Conservation (phyloP, 1,139 yeast genomes). For the Lodderomyces oxycetoniae region DNA sequence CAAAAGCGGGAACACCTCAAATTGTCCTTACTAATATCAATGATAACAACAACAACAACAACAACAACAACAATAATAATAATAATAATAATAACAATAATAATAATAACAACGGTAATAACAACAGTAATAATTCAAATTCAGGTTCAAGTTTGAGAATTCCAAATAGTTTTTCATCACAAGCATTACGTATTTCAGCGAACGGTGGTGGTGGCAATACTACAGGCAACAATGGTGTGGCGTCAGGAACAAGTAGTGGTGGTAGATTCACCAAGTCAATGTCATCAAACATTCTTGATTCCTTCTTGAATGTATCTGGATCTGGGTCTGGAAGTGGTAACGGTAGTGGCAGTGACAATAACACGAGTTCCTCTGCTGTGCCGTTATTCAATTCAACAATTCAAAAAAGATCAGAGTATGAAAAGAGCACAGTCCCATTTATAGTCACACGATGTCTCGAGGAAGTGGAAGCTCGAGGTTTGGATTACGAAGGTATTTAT, state of each 20-base stretch:
- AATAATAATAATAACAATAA: slow-evolving; percentile 8
- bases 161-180: slow-evolving; percentile 10
- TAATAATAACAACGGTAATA: slow-evolving; percentile 6
- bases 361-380: slow-evolving; percentile 3
- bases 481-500: slow-evolving; percentile 80
- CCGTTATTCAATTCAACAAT: slow-evolving; percentile 46
- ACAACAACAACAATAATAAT: slow-evolving; percentile 3
- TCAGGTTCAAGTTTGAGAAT: slow-evolving; percentile 3
- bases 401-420: slow-evolving; percentile 55
- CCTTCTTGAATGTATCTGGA: slow-evolving; percentile 26
- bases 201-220: slow-evolving; percentile 6
- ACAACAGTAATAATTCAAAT: slow-evolving; percentile 3
- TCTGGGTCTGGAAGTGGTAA: slow-evolving; percentile 9
- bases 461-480: slow-evolving; percentile 73
- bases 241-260: slow-evolving; percentile 4
- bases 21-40: slow-evolving; percentile 10
- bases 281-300: slow-evolving; percentile 45
- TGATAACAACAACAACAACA: slow-evolving; percentile 6
- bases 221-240: slow-evolving; percentile 3
- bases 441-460: slow-evolving; percentile 69
- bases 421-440: slow-evolving; percentile 60
- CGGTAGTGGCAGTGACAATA: neutral
- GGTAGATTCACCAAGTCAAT: slow-evolving; percentile 38
- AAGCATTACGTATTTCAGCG: slow-evolving; percentile 10
- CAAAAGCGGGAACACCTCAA: slow-evolving; percentile 26